These are phyloP conservation scores for Lagenidium sp. DNA, from an alignment of 352 stramenopile species.

Conservation along the genomic window DNA sequence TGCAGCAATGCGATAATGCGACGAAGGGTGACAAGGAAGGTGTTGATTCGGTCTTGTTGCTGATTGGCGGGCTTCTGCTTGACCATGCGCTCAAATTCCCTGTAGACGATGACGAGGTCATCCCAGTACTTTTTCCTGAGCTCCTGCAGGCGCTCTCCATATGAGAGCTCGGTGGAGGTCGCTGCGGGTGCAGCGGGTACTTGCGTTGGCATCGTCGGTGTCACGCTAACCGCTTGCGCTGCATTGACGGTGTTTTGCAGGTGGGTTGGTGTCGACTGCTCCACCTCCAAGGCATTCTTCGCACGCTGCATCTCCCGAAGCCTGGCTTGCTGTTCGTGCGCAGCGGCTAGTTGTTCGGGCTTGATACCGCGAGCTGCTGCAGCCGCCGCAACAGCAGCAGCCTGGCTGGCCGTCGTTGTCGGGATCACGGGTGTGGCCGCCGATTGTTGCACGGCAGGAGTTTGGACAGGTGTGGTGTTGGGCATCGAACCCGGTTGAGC, in stretches of 20 bases:
- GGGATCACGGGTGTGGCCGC: too few relatives aligned
- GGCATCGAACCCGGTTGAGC: too few relatives aligned
- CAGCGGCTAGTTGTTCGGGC: slow-evolving; percentile 38
- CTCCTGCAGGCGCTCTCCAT: slow-evolving; percentile 63
- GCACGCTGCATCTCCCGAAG: slow-evolving; percentile 57
- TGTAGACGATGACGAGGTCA: slow-evolving; percentile 72
- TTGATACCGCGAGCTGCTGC: slow-evolving; percentile 36
- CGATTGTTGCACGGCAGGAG: too few relatives aligned
- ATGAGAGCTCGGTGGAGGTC: slow-evolving; percentile 25
- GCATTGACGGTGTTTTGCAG: not conserved
- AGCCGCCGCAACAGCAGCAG: slow-evolving; percentile 3
- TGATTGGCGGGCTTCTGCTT: slow-evolving; percentile 73
- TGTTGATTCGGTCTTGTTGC: slow-evolving; percentile 76
- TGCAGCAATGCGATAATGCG: slow-evolving; percentile 72
- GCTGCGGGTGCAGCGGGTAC: slow-evolving; percentile 4
- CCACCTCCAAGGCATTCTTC: slow-evolving; percentile 43
- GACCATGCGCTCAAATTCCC: slow-evolving; percentile 81
- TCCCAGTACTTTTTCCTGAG: slow-evolving; percentile 81
- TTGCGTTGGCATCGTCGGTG: not conserved
- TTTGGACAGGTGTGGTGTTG: too few relatives aligned
- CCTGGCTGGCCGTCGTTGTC: too few relatives aligned
- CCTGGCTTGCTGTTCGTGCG: slow-evolving; percentile 49
- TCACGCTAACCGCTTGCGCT: too few relatives aligned
- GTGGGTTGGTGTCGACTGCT: slow-evolving; percentile 29
- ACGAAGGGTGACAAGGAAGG: slow-evolving; percentile 72